A percentile compares a stretch with the other conserved stretches of the same genome.
These are phyloP conservation scores for Wickerhamomyces xylosicus DNA, from an alignment of 805 yeast genomes.

Conservation along the genomic window DNA sequence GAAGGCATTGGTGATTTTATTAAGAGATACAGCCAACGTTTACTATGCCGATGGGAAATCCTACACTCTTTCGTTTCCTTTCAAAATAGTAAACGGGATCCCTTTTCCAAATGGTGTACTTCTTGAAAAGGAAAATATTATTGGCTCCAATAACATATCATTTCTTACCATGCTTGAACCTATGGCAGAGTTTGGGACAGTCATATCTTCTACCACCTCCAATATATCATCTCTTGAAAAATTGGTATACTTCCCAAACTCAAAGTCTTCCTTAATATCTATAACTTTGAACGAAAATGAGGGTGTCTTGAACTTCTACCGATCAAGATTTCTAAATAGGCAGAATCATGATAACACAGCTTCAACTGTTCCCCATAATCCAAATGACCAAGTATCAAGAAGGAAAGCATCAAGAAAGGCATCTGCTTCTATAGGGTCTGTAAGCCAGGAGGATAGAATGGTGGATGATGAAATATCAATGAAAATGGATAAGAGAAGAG, in stretches of 20 bases:
- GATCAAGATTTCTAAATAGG: conserved; percentile 34
- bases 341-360: neutral
- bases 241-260: conserved; percentile 42
- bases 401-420: conserved; percentile 7
- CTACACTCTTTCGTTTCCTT: conserved; percentile 59
- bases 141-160: conserved; percentile 2
- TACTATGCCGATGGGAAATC: conserved; percentile 52
- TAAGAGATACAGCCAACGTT: conserved; percentile 49
- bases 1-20: conserved; percentile 47
- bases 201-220: conserved; percentile 62
- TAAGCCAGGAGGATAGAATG: neutral
- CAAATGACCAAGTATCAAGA: conserved; percentile 8
- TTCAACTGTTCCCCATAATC: neutral
- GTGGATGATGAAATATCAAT: conserved; percentile 6
- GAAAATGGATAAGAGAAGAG: conserved; percentile 18
- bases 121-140: conserved; percentile 34
- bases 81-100: conserved; percentile 47
- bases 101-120: conserved; percentile 62
- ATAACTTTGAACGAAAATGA: conserved; percentile 45
- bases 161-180: conserved; percentile 72
- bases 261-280: conserved; percentile 33
- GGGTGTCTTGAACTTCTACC: conserved; percentile 40
- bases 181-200: conserved; percentile 57
- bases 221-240: conserved; percentile 50
- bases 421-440: neutral